A percentile compares a stretch with the other conserved stretches of the same genome.
phyloP scores from a whole-genome alignment of 768 basidiomycete genomes.

The Lentinula guzmanii region DNA sequence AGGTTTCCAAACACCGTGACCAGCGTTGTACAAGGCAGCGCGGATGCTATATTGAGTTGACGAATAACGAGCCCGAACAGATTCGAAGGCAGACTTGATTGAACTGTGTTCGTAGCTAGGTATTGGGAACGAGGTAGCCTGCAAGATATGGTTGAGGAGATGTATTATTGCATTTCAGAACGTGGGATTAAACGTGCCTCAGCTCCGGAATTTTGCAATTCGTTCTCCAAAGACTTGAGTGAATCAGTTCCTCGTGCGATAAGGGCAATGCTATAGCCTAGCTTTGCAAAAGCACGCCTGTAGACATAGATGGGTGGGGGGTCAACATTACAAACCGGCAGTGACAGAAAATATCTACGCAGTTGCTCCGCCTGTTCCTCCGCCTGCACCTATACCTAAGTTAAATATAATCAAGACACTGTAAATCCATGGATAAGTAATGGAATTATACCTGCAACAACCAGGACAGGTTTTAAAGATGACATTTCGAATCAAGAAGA shows the following conservation, averaged over 20 bases:
- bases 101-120: slow-evolving; percentile 41
- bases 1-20: slow-evolving; percentile 51
- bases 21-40: slow-evolving; percentile 62
- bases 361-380: slow-evolving; percentile 52
- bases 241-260: slow-evolving; percentile 51
- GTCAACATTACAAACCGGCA: background rate
- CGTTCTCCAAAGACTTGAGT: slow-evolving; percentile 46
- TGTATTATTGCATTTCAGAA: background rate
- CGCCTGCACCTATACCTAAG: slow-evolving; percentile 38
- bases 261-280: slow-evolving; percentile 63
- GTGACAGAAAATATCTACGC: slow-evolving; percentile 32
- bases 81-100: slow-evolving; percentile 41
- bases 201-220: slow-evolving; percentile 54
- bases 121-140: slow-evolving; percentile 59
- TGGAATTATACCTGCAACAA: slow-evolving; percentile 55
- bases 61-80: slow-evolving; percentile 38
- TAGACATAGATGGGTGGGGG: background rate
- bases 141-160: background rate
- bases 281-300: slow-evolving; percentile 54
- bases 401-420: background rate
- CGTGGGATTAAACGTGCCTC: slow-evolving; percentile 30
- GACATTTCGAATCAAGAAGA: background rate
- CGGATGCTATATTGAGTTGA: slow-evolving; percentile 44
- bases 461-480: slow-evolving; percentile 34
- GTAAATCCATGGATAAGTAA: background rate